These are phyloP conservation scores for Lepidium aucheri DNA, from an alignment of 345 rosid species.

Conservation along the genomic window DNA sequence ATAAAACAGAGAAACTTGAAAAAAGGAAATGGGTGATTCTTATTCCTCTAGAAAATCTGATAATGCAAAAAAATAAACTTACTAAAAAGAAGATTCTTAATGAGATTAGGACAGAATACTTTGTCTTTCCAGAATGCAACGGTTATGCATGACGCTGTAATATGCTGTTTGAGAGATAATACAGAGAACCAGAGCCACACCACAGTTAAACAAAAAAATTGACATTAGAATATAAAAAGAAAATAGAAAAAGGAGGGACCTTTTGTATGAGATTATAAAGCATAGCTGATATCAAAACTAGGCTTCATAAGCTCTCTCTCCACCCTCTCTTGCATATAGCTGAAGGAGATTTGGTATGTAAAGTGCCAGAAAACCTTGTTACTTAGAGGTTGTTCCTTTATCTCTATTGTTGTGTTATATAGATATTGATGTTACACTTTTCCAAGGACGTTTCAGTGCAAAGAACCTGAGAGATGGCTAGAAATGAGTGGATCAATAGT, in stretches of 20 bases:
- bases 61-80: conserved; percentile 14
- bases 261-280: conserved; percentile 24
- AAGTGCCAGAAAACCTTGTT: background rate
- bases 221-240: background rate
- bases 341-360: conserved; percentile 12
- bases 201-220: conserved; percentile 1
- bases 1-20: background rate
- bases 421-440: background rate
- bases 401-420: background rate
- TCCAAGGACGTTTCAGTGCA: background rate
- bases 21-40: conserved; percentile 23
- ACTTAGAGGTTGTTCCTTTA: background rate
- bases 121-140: conserved; percentile 23
- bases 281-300: conserved; percentile 18
- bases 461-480: conserved; percentile 43
- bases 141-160: conserved; percentile 21
- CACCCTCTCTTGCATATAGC: conserved; percentile 1
- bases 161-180: conserved; percentile 25
- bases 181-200: conserved; percentile 26
- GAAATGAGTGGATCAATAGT: conserved; percentile 89
- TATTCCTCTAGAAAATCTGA: conserved; percentile 25
- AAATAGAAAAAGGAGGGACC: conserved; percentile 24
- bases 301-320: conserved; percentile 13
- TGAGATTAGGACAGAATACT: conserved; percentile 22
- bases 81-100: conserved; percentile 24